A percentile compares a stretch with the other conserved stretches of the same genome.
Evolutionary conservation across 2,329 filamentous ascomycete species (phyloP).

Genomic region (Colletotrichum somersetense): DNA sequence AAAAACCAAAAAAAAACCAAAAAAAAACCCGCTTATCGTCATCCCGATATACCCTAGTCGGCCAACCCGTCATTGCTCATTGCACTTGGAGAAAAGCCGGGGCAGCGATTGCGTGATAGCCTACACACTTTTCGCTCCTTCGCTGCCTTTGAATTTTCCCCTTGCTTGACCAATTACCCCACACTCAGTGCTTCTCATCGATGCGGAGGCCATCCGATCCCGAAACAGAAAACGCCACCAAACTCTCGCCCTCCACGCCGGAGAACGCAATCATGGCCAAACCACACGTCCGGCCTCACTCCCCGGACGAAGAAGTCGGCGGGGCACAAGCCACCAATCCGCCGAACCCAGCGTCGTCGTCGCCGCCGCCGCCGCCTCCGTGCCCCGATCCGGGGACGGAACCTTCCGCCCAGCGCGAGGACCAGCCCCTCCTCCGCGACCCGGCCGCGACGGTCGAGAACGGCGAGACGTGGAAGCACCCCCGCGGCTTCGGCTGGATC

Average conservation of each 20-base stretch:
- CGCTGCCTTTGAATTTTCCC: background rate
- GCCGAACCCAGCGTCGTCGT: background rate
- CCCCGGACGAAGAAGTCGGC: slow-evolving; percentile 24
- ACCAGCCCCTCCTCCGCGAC: slow-evolving; percentile 45
- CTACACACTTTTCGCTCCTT: background rate
- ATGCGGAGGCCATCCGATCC: background rate
- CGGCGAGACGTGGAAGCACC: slow-evolving; percentile 58
- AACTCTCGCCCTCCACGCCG: background rate
- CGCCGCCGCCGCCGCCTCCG: slow-evolving; percentile 12
- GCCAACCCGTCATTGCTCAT: background rate
- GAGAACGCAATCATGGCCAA: slow-evolving; percentile 6
- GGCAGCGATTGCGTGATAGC: slow-evolving; percentile 21
- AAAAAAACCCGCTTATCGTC: slow-evolving; percentile 19
- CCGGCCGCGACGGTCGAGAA: slow-evolving; percentile 32
- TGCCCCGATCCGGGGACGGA: slow-evolving; percentile 19
- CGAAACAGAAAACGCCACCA: slow-evolving; percentile 10
- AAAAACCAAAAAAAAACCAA: slow-evolving; percentile 30
- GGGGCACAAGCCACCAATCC: slow-evolving; percentile 23
- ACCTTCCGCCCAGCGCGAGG: slow-evolving; percentile 30
- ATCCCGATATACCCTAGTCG: slow-evolving; percentile 22
- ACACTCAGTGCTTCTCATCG: background rate
- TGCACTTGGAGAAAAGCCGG: slow-evolving; percentile 4
- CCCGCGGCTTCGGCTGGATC: slow-evolving; percentile 68
- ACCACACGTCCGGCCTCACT: slow-evolving; percentile 23
- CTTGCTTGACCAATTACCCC: background rate